Conservation (phyloP, 495 filamentous ascomycete species). For the Aspergillus leporis region DNA sequence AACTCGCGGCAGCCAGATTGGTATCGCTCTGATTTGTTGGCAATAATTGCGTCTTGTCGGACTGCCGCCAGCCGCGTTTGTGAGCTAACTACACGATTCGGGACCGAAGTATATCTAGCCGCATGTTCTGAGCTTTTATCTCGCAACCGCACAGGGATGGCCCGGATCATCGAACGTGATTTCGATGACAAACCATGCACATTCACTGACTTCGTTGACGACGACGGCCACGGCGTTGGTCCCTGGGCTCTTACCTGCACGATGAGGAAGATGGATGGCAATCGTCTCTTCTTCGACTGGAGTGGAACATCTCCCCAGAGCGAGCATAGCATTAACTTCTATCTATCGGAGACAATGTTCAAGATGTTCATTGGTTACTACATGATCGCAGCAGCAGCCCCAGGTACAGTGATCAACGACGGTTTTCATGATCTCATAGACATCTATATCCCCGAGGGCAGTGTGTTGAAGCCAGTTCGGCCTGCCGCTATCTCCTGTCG, state of each 20-base stretch:
- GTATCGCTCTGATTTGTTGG: constrained; percentile 50
- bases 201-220: constrained; percentile 54
- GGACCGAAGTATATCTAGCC: constrained; percentile 42
- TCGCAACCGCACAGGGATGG: constrained; percentile 44
- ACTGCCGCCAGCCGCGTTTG: constrained; percentile 44
- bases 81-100: constrained; percentile 48
- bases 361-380: constrained; percentile 54
- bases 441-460: constrained; percentile 45
- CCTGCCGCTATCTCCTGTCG: constrained; percentile 51
- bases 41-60: constrained; percentile 48
- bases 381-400: constrained; percentile 47
- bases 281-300: constrained; percentile 48
- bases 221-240: constrained; percentile 50
- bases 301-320: constrained; percentile 49
- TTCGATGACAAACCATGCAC: constrained; percentile 42
- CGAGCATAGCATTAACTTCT: constrained; percentile 51
- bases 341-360: constrained; percentile 53
- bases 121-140: constrained; percentile 44
- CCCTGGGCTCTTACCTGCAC: constrained; percentile 52
- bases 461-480: constrained; percentile 47
- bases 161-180: constrained; percentile 44
- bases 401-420: constrained; percentile 46
- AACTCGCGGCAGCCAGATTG: constrained; percentile 52
- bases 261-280: constrained; percentile 38
- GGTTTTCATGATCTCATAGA: constrained; percentile 53